Evolutionary conservation across 441 rosid species (phyloP), one percentile per base, ranked within the genome.

Genomic region (Kokia cookei): DNA sequence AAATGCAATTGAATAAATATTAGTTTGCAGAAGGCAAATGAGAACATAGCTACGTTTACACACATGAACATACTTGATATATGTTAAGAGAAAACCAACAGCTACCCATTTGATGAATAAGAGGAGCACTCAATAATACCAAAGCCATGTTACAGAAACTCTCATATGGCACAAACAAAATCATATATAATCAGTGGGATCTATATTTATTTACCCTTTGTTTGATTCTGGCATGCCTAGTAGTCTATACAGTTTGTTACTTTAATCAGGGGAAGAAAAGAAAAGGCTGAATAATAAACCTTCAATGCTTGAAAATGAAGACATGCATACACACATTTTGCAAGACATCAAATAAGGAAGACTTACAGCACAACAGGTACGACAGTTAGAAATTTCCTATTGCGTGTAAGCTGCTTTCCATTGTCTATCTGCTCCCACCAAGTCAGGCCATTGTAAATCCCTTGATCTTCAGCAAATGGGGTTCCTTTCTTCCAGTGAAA

Each of bases 401-500:
- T 95, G 64, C 96, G 96, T 9, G 99, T 93, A 75, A 91, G 94
- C 80, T 93, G 97, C 81, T 95, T 90, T 75, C 98, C 95, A 12
- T 82, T 93, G 75, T 93, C 99, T 71, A 91, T 88, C 78, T 95
- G 98, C 78, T 95, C 99, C 99, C 98, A 95, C 99, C 99, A 95
- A 76, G 99, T 93, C 86, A 93, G 79, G 40, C 86, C 80, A 67
- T 93, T 91, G 87, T 95, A 93, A 76, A 91, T 90, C n/a, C 99
- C 99, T 82, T 95, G 97, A 82, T 95, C 98, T 71, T 95, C 99
- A 40, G 89, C 88, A 78, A 95, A 95, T 17, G 99, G 99, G 2
- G 99, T 95, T 79, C 99, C 98, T 82, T 93, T 95, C 93, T 89
- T 93, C 98, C 99, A 95, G 78, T 93, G 99, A 79, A 93, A 95